Evolutionary conservation across 2,329 filamentous ascomycete species (phyloP), one percentile per base, ranked within the genome.

Genomic region (Hypoxylon sp.): DNA sequence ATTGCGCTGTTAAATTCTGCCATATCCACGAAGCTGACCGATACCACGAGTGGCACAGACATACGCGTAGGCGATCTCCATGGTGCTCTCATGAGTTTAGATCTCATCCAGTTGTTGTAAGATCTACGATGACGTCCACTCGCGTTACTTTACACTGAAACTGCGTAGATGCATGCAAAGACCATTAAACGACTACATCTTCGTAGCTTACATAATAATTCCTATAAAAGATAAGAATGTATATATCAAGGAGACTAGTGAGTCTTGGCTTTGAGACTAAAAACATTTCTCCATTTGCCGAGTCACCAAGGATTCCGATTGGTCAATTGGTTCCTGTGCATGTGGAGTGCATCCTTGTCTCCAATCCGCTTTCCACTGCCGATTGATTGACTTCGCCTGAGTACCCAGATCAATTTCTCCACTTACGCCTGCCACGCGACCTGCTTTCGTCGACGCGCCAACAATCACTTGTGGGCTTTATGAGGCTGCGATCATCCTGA

Each of bases 391-490:
- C 19, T 11, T 32, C 34, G 34, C 30, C 32, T 11, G 50, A 13
- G 46, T 21, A 25, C 34, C n/a, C 41, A n/a, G 19, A 51, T 38
- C 49, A 30, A 17, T 62, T 64, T 66, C 65, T 59, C 68, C 68
- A 69, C 66, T 58, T 66, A 53, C 55, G 17, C 55, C 66, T 30
- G 45, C 67, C 62, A 66, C 68, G 68, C 68, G 65, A 68, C 53
- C 48, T 55, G 30, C 23, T 56, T 56, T 36, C 57, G 56, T 57
- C 30, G 41, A 70, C 68, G 65, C 68, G 68, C 50, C 45, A 63
- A 63, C 58, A 45, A 45, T 49, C 52, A 38, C 19, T 43, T 59
- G 55, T 17, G 21, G 34, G n/a, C 11, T 41, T 56, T 60, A 28
- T 25, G 28, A 23, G 10, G 52, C 60, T 36, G 48, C 43, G 19